Evolutionary conservation across 2,329 filamentous ascomycete species (phyloP), one percentile per base, ranked within the genome.

Genomic region (Colletotrichum godetiae): DNA sequence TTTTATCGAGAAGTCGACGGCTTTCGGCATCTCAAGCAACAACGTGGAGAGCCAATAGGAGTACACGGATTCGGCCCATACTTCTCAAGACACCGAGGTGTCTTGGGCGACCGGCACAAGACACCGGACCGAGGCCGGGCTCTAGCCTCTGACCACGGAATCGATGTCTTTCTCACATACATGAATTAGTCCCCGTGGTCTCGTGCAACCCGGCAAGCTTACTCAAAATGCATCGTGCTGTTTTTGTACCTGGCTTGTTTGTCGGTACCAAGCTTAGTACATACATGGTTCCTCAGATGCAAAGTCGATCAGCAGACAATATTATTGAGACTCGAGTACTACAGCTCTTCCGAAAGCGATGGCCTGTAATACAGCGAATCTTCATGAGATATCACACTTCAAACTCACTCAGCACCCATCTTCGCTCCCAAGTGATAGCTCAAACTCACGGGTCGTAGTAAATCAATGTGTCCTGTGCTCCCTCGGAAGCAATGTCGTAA

Each of bases 401-500:
- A 69, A 55, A 31, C 5, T 56, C 4, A 15, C 35, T 69, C 53
- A 56, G 63, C 69, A 60, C 42, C 63, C 42, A 46, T 69, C 13
- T 35, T 52, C 27, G 7, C 53, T 27, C 22, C 8, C 19, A 42
- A 7, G 37, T 27, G 12, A 4, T 12, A 15, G 19, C 15, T 33
- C 8, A 15, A 4, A 65, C 70, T 73, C 60, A 73, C 67, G 60
- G 67, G 55, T 70, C 46, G 46, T 70, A 61, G 29, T 61, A 42
- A n/a, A 70, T 37, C 33, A 73, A 55, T 5, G 57, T 13, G 8
- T 73, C 59, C 72, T 88, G 86, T 3, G 88, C 87, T 0, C 90
- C 90, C 78, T 92, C 90, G 3, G 87, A 86, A 37, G 85, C 84
- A 0, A 88, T 53, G 37, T 92, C 82, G 75, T 92, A 90, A 2